Percentiles rank a stretch among this genome's conserved stretches.
Evolutionary conservation across 371 early-diverging fungal species (phyloP).

Genomic region (Syncephalastrum racemosum): DNA sequence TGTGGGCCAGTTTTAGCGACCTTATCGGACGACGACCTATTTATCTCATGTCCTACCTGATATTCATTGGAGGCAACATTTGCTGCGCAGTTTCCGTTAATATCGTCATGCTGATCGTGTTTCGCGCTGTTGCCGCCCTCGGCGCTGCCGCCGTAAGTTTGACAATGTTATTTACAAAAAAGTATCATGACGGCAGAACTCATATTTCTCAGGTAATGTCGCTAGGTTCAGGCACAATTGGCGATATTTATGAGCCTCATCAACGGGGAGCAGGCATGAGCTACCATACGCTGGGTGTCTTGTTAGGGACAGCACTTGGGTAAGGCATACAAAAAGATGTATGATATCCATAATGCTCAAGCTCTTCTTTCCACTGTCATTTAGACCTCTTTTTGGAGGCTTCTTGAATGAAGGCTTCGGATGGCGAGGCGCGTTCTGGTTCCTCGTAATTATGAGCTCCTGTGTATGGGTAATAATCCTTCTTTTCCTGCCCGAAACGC

Average conservation of each 20-base stretch:
- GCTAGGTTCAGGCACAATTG: constrained; percentile 46
- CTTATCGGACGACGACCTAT: constrained; percentile 34
- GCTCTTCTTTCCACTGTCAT: neutral
- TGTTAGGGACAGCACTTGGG: constrained; percentile 41
- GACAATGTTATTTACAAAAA: neutral
- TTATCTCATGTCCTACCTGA: constrained; percentile 38
- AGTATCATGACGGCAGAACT: neutral
- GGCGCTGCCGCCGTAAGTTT: constrained; percentile 32
- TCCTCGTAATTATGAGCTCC: constrained; percentile 25
- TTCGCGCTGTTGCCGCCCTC: constrained; percentile 37
- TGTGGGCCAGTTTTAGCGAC: constrained; percentile 43
- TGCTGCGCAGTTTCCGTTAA: constrained; percentile 45
- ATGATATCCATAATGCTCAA: neutral
- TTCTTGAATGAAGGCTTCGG: constrained; percentile 44
- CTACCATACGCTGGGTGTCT: constrained; percentile 32
- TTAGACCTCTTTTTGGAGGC: constrained; percentile 47
- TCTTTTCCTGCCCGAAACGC: constrained; percentile 43
- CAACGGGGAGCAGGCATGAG: constrained; percentile 44
- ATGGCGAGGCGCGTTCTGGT: constrained; percentile 46
- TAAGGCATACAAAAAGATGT: constrained; percentile 10
- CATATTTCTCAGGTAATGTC: constrained; percentile 30
- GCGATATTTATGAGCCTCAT: constrained; percentile 39
- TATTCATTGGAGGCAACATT: constrained; percentile 27
- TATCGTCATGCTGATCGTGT: constrained; percentile 38
- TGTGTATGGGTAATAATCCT: constrained; percentile 33